A percentile compares a stretch with the other conserved stretches of the same genome.
Evolutionary conservation across 139 green algal species (phyloP).

Genomic region (Auxenochlorella protothecoides): DNA sequence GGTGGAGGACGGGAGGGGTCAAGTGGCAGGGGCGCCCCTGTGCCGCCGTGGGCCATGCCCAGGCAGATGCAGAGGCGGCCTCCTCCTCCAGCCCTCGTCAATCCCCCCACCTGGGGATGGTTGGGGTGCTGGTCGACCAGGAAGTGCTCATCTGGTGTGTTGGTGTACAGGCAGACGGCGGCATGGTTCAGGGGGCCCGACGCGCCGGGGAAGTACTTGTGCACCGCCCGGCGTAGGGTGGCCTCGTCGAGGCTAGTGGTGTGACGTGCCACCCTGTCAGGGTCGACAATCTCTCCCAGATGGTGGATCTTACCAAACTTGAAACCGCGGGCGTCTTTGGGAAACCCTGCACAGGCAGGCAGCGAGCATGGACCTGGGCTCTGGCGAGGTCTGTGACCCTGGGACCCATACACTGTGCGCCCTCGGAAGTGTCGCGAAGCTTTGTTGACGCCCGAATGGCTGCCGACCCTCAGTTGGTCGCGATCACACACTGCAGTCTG

Average conservation of each 20-base stretch:
- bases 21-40: too few species aligned
- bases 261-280: slow-evolving; percentile 26
- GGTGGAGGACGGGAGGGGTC: too few species aligned
- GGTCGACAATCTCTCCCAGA: background rate
- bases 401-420: too few species aligned
- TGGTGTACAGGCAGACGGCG: slow-evolving; percentile 65
- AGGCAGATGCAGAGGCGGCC: too few species aligned
- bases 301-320: slow-evolving; percentile 33
- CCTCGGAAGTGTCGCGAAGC: too few species aligned
- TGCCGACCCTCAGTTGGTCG: too few species aligned
- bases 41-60: too few species aligned
- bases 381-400: too few species aligned
- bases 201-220: slow-evolving; percentile 37
- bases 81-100: too few species aligned
- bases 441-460: too few species aligned
- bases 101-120: slow-evolving; percentile 41
- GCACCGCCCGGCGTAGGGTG: slow-evolving; percentile 4
- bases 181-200: slow-evolving; percentile 26
- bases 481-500: too few species aligned
- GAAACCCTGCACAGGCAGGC: slow-evolving; percentile 27
- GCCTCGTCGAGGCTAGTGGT: slow-evolving; percentile 35
- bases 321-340: slow-evolving; percentile 31
- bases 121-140: slow-evolving; percentile 61
- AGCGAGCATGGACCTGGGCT: too few species aligned
- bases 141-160: slow-evolving; percentile 67